Percentiles rank a stretch among this genome's conserved stretches.
These are phyloP conservation scores for Ambrosia hybrid DNA, from an alignment of 140 eudicot genomes.

Conservation along the genomic window DNA sequence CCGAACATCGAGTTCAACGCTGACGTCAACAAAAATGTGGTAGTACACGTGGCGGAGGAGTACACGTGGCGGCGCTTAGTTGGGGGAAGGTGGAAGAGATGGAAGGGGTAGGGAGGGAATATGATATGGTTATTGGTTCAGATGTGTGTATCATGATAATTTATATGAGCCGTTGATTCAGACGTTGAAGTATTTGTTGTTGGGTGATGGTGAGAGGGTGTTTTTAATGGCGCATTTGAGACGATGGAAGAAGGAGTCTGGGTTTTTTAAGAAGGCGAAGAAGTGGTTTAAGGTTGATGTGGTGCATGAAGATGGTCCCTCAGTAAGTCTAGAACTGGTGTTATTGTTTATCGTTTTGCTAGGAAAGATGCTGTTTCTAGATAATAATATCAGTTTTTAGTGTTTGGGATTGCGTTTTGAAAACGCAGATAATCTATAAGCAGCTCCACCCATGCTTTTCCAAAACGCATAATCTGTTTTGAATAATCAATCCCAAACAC, in stretches of 20 bases:
- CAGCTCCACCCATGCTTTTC: too few relatives aligned
- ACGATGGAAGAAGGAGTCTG: constrained; percentile 91
- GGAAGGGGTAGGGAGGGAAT: constrained; percentile 65
- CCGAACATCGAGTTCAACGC: constrained; percentile 62
- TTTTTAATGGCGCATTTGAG: constrained; percentile 89
- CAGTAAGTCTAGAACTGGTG: constrained; percentile 66
- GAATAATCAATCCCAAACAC: too few relatives aligned
- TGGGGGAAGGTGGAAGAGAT: constrained; percentile 70
- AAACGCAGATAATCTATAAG: too few relatives aligned
- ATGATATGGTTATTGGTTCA: constrained; percentile 65
- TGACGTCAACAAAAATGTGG: constrained; percentile 35
- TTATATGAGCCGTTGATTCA: constrained; percentile 71
- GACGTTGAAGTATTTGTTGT: constrained; percentile 58
- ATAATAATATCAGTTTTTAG: neutral
- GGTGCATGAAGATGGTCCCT: constrained; percentile 61
- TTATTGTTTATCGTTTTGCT: constrained; percentile 62
- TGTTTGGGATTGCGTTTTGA: too few relatives aligned
- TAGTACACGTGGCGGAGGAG: constrained; percentile 53
- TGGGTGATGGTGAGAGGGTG: constrained; percentile 41
- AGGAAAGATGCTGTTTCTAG: constrained; percentile 40
- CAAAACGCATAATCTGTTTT: too few relatives aligned
- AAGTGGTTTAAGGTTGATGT: constrained; percentile 60
- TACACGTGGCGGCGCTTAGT: constrained; percentile 58
- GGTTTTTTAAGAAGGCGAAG: constrained; percentile 67
- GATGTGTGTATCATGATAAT: constrained; percentile 85